Base-by-base conservation (phyloP, 139 green algal species). In the Desmodesmus armatus region DNA sequence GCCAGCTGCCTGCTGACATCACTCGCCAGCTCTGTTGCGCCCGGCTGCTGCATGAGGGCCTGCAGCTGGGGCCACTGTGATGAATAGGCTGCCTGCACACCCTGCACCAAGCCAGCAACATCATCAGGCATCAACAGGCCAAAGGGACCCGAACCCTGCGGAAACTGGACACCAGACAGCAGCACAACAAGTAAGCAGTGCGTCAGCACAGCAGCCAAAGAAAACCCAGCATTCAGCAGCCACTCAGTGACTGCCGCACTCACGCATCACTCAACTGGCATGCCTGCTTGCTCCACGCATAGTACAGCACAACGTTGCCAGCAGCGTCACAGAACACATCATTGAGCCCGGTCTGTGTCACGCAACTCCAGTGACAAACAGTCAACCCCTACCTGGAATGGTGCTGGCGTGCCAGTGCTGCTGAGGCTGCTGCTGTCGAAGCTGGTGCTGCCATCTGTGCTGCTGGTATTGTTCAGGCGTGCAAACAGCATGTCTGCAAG, bases 1-100 rank as follows among this genome's bases (percentile, higher is more conserved):
- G 82, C 76, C n/a, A 98, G 89, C 71, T 92, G 89, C 29, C n/a
- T 69, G 17, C 76, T 83, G 31, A 98, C 65, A 41, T 93, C 89
- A 1, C 86, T 76, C 11, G 93, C n/a, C 53, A 96, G 70, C 39
- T 97, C 93, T 31, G 82, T 37, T 1, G 92, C 88, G 5, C 93
- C 93, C 0, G 94, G 93, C 78, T 85, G 72, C 55, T 91, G 73
- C 44, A 93, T 77, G 31, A 84, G 41, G 65, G 79, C 31, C 71
- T 88, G 88, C 43, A 93, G 33, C 69, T 80, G 83, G 15, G 73
- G 83, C 35, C 23, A 53, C 7, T 31, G n/a, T 15, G 40, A 40
- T 11, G 41, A 7, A 15, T 87, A 9, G 31, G 21, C 21, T 35
- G 51, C 35, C 69, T 89, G 89, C 65, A 96, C 37, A 31, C 51